Conservation (phyloP, 805 yeast species). For the Middelhovenomyces tepae region DNA sequence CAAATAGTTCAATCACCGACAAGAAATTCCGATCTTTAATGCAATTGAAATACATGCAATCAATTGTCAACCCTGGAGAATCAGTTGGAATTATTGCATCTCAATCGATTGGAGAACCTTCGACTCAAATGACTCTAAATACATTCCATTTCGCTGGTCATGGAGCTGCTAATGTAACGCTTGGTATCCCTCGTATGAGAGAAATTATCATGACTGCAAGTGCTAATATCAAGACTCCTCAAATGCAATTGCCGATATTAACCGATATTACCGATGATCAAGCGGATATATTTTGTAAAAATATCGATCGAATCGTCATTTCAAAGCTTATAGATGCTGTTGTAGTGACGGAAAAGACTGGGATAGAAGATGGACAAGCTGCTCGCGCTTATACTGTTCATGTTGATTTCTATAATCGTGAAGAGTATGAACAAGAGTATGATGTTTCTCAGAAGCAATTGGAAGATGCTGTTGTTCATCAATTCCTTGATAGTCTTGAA, state of each 20-base stretch:
- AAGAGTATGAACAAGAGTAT: conserved; percentile 79
- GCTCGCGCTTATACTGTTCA: conserved; percentile 68
- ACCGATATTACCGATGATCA: conserved; percentile 72
- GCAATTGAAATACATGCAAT: conserved; percentile 98
- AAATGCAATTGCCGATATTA: conserved; percentile 86
- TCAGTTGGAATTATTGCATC: conserved; percentile 98
- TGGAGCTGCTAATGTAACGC: conserved; percentile 99
- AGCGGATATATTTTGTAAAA: conserved; percentile 90
- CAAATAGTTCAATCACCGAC: conserved; percentile 33
- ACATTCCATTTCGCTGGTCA: conserved; percentile 99
- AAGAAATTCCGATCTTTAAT: conserved; percentile 91
- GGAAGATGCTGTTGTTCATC: conserved; percentile 54
- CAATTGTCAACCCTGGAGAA: conserved; percentile 92
- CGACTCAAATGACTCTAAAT: conserved; percentile 97
- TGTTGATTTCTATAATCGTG: conserved; percentile 62
- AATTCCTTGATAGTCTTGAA: conserved; percentile 67
- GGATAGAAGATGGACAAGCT: conserved; percentile 39
- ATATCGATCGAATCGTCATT: conserved; percentile 73
- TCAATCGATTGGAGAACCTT: conserved; percentile 98
- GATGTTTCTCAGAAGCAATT: conserved; percentile 76
- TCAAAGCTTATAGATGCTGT: conserved; percentile 86
- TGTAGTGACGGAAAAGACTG: conserved; percentile 81
- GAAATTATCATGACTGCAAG: conserved; percentile 99
- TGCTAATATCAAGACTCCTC: conserved; percentile 93
- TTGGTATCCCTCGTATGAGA: conserved; percentile 99